These are phyloP conservation scores for Lactifluus volemus DNA, from an alignment of 768 basidiomycete species.

Conservation along the genomic window DNA sequence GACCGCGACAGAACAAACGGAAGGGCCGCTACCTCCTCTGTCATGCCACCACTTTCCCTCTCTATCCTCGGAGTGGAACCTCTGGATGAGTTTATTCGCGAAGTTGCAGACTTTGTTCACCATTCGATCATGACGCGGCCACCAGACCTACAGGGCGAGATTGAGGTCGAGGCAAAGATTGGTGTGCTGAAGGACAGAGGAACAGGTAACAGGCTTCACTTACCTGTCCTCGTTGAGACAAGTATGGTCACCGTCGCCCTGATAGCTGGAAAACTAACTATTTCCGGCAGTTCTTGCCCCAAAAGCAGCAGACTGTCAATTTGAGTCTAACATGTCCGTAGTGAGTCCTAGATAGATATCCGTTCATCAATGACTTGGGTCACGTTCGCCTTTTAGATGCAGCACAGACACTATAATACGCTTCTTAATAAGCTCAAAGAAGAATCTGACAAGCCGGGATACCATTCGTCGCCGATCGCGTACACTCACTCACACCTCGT, in stretches of 20 bases:
- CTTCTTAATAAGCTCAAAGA: slow-evolving; percentile 78
- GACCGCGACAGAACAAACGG: slow-evolving; percentile 24
- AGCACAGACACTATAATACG: slow-evolving; percentile 81
- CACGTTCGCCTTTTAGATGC: slow-evolving; percentile 42
- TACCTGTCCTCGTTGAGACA: slow-evolving; percentile 77
- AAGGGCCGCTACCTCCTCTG: slow-evolving; percentile 22
- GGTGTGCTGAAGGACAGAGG: slow-evolving; percentile 58
- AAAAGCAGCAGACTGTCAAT: slow-evolving; percentile 54
- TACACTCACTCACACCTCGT: slow-evolving; percentile 73
- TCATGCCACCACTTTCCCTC: slow-evolving; percentile 56
- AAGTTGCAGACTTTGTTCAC: slow-evolving; percentile 83
- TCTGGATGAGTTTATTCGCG: slow-evolving; percentile 86
- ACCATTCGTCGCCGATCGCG: slow-evolving; percentile 49
- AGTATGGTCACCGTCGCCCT: slow-evolving; percentile 36
- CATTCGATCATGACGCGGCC: slow-evolving; percentile 55
- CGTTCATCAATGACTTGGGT: neutral
- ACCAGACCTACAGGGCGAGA: slow-evolving; percentile 37
- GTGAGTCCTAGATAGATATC: slow-evolving; percentile 37
- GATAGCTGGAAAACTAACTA: slow-evolving; percentile 2
- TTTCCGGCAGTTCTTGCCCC: slow-evolving; percentile 52
- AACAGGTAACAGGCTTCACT: slow-evolving; percentile 45
- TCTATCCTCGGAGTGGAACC: slow-evolving; percentile 88
- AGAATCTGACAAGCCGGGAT: slow-evolving; percentile 41
- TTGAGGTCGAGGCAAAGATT: slow-evolving; percentile 91
- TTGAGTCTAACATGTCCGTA: slow-evolving; percentile 89